Evolutionary conservation across 208 protist species (phyloP).

Genomic region (Porcisia deanei): DNA sequence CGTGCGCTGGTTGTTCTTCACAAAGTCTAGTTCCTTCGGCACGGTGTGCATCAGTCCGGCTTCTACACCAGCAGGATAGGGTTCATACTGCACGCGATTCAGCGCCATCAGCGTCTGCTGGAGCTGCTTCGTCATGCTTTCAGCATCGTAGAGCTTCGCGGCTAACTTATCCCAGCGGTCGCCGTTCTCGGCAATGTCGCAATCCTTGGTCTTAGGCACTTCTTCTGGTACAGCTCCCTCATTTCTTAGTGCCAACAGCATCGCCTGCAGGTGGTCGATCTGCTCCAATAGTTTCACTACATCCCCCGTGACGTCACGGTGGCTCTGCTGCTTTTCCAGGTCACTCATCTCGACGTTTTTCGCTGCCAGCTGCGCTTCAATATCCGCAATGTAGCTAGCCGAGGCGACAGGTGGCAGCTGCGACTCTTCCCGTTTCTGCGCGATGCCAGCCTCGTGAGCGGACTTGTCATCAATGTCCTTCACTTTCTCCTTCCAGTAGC

Average conservation of each 20-base stretch:
- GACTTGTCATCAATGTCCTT: slow-evolving; percentile 70
- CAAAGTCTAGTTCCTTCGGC: slow-evolving; percentile 79
- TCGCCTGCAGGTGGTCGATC: slow-evolving; percentile 61
- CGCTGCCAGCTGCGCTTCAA: slow-evolving; percentile 56
- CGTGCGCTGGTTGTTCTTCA: slow-evolving; percentile 69
- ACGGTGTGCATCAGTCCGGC: slow-evolving; percentile 68
- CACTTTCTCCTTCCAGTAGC: slow-evolving; percentile 68
- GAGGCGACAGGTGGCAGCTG: slow-evolving; percentile 18
- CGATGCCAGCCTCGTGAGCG: slow-evolving; percentile 79
- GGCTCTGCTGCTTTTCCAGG: slow-evolving; percentile 67
- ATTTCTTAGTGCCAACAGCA: slow-evolving; percentile 55
- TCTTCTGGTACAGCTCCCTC: not conserved
- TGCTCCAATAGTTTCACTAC: slow-evolving; percentile 74
- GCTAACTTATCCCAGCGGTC: slow-evolving; percentile 82
- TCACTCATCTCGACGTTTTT: slow-evolving; percentile 53
- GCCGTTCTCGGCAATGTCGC: slow-evolving; percentile 41
- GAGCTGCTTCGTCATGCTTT: slow-evolving; percentile 67
- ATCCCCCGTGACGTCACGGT: slow-evolving; percentile 76
- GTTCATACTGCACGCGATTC: slow-evolving; percentile 84
- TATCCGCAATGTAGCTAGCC: slow-evolving; percentile 50
- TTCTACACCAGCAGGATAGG: slow-evolving; percentile 79
- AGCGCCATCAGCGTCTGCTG: slow-evolving; percentile 66
- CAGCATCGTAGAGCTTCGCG: slow-evolving; percentile 75
- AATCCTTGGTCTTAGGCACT: slow-evolving; percentile 11
- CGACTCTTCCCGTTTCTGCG: slow-evolving; percentile 37